These are phyloP conservation scores for Sistotremastrum suecicum DNA, from an alignment of 768 basidiomycete genomes.

Conservation along the genomic window DNA sequence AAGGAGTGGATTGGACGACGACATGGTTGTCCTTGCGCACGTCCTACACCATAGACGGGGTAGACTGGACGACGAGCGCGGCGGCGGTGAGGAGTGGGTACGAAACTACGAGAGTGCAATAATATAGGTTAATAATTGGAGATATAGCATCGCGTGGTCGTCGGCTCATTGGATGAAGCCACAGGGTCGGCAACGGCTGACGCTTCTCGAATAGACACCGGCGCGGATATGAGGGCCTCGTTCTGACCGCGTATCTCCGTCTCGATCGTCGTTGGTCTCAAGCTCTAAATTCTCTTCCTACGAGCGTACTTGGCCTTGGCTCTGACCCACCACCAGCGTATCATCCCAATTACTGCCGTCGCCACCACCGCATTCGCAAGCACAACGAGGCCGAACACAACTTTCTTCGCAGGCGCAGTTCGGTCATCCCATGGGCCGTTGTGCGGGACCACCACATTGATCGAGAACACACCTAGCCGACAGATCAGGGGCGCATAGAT, in stretches of 20 bases:
- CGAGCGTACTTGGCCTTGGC: conserved; percentile 27
- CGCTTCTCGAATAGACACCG: neutral
- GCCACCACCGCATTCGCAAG: conserved; percentile 30
- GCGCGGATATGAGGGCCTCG: conserved; percentile 1
- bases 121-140: neutral
- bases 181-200: neutral
- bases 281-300: conserved; percentile 2
- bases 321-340: conserved; percentile 51
- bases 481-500: conserved; percentile 1
- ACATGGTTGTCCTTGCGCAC: no score
- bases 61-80: no score
- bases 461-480: conserved; percentile 43
- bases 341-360: conserved; percentile 27
- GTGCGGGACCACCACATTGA: conserved; percentile 52
- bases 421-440: conserved; percentile 22
- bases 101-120: neutral
- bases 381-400: conserved; percentile 42
- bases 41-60: no score
- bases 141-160: neutral
- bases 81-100: no score
- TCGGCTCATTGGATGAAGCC: neutral
- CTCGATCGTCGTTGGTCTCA: conserved; percentile 10
- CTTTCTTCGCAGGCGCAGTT: conserved; percentile 22
- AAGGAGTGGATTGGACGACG: no score
- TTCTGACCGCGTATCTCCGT: conserved; percentile 6